Base-by-base conservation (phyloP, 2,329 filamentous ascomycete species). In the Gnomoniopsis sp. region DNA sequence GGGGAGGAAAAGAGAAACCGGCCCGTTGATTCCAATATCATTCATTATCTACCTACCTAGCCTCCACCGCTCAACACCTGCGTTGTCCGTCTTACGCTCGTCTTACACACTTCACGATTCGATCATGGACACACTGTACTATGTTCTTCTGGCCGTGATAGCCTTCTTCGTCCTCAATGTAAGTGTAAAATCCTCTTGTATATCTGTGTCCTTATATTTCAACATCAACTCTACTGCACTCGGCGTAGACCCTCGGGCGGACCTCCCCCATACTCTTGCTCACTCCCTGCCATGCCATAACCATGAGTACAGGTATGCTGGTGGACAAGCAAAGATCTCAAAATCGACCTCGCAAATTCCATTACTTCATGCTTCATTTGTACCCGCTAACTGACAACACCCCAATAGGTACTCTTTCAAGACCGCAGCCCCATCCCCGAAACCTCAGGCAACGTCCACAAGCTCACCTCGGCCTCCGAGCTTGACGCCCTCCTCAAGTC, bases 351-450 rank as follows among this genome's bases (percentile, higher is more conserved):
- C 22, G 53, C n/a, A 49, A 21, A 34, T 22, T 49, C n/a, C 26
- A 30, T 30, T 30, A 8, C 8, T 30, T 30, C 8, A 30, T 30
- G 36, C 15, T 8, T 15, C 19, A 2, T 14, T n/a, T 36, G 49
- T 30, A 30, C 7, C 17, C 15, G 11, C 11, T 10, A 17, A 38
- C 50, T 55, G 21, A 61, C 51, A 15, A 41, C 12, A 15, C 4
- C 1, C 15, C 3, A 15, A 6, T 48, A 66, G 65, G 23, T 62
- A 12, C 21, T 67, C 12, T 63, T 69, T 34, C 60, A 61, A 12
- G 64, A 68, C 54, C 66, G 67, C 57, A 63, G 68, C 11, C 73
- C 74, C 47, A 76, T 76, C 57, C 73, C 73, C 10, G 74, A 76
- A 49, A 74, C 72, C 0, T 76, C 74, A 0, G 69, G 67, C 54